Evolutionary conservation across 2,329 filamentous ascomycete genomes (phyloP).

Genomic region (Leptographium procerum): DNA sequence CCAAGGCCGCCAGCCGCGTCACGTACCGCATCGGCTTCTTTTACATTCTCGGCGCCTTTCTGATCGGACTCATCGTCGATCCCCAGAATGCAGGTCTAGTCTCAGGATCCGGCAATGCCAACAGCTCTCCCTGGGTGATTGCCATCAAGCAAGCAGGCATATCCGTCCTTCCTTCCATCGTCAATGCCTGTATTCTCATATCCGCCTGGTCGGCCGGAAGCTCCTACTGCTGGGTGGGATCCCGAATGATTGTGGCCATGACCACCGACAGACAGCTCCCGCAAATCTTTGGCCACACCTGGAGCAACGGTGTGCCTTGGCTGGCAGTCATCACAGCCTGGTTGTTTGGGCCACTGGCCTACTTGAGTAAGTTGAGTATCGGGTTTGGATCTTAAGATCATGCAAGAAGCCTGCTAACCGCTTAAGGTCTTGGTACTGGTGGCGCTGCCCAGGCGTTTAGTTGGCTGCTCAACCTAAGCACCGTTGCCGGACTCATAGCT

Average conservation of each 20-base stretch:
- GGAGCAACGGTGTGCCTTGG: conserved; percentile 42
- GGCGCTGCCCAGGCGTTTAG: conserved; percentile 28
- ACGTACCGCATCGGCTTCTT: conserved; percentile 21
- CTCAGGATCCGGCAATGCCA: conserved; percentile 21
- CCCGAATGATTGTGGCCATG: conserved; percentile 46
- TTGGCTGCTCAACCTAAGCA: conserved; percentile 25
- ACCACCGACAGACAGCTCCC: conserved; percentile 48
- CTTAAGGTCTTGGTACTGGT: conserved; percentile 30
- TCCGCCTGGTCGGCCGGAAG: conserved; percentile 61
- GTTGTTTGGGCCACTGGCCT: conserved; percentile 53
- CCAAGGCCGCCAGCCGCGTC: conserved; percentile 12
- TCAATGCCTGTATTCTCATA: conserved; percentile 66
- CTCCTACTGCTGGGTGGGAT: conserved; percentile 48
- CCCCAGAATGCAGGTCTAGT: conserved; percentile 20
- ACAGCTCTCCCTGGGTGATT: conserved; percentile 53
- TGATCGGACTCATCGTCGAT: conserved; percentile 17
- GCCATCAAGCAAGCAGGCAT: conserved; percentile 59
- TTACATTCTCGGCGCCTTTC: conserved; percentile 18
- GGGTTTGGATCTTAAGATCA: too few species aligned
- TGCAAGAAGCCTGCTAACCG: not conserved
- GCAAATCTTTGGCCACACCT: conserved; percentile 39
- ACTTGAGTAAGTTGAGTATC: conserved; percentile 42
- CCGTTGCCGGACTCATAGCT: conserved; percentile 57
- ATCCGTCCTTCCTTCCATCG: conserved; percentile 53
- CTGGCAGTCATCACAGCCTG: conserved; percentile 42